Evolutionary conservation across 768 basidiomycete genomes (phyloP), one percentile per base, ranked within the genome.

Genomic region (Pleurotus djamor): DNA sequence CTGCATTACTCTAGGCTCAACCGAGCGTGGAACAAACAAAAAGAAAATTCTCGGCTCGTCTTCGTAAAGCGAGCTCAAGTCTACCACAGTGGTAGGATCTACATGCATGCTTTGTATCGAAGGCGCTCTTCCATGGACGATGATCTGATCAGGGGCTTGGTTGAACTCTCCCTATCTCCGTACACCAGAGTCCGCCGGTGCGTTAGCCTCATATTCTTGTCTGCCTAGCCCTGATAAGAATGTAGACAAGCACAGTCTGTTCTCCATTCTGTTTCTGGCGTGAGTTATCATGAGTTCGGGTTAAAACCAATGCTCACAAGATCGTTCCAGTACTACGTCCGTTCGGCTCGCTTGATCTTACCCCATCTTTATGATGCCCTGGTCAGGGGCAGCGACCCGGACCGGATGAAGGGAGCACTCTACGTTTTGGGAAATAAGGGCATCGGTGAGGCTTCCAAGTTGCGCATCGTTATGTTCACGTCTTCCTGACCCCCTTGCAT

Each of bases 341-440:
- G 89, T 59, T 89, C 90, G 5, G 91, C 88, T 33, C 80, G 85
- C 66, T 82, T 83, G 61, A 77, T 82, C 47, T 76, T 91, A 33
- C 86, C 89, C 4, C 71, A 74, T 17, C 71, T 90, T 48, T 85
- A 87, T 65, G 76, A 80, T 60, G 84, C 88, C 4, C 72, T 92
- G 51, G 72, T 72, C 58, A 88, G 85, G 66, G 94, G 91, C 5
- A 87, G 83, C 59, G 93, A 96, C 67, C 90, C 94, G 8, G 95
- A 98, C 71, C 82, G 89, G 28, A 96, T 97, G 87, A 98, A 98
- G 74, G 96, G 96, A 6, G 94, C 93, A 14, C 76, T 96, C 43
- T 95, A 94, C 68, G 79, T 91, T 16, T 72, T 92, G 8, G 85
- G 85, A 75, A 86, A 88, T 65, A 90, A 89, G 71, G 86, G 83